Evolutionary conservation across 2,329 filamentous ascomycete genomes (phyloP).

Genomic region (Spiromastix sp.): DNA sequence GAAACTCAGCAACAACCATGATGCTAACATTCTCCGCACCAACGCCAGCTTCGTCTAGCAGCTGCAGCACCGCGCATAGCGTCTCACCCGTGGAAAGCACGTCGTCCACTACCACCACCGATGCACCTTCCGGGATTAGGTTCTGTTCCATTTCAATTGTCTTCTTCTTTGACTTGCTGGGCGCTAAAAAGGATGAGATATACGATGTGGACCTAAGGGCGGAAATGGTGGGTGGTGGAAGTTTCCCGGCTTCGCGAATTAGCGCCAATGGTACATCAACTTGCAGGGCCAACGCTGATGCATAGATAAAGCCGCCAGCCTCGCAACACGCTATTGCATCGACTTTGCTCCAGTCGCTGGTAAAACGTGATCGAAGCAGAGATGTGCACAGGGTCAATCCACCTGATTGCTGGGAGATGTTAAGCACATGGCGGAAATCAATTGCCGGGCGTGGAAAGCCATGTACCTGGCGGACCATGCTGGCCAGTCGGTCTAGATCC

Average conservation of each 20-base stretch:
- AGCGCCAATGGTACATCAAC: conserved; percentile 37
- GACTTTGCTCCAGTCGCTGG: conserved; percentile 38
- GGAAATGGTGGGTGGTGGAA: conserved; percentile 47
- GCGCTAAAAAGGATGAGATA: conserved; percentile 37
- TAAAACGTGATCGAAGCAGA: conserved; percentile 39
- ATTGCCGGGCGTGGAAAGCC: conserved; percentile 44
- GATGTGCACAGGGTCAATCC: conserved; percentile 43
- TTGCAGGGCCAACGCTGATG: conserved; percentile 37
- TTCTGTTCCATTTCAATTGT: conserved; percentile 42
- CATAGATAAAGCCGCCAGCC: conserved; percentile 47
- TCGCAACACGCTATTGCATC: conserved; percentile 44
- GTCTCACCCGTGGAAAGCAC: conserved; percentile 48
- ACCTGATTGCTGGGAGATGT: conserved; percentile 41
- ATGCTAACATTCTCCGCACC: conserved; percentile 32
- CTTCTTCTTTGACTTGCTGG: conserved; percentile 17
- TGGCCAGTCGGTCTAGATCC: conserved; percentile 36
- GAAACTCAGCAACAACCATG: conserved; percentile 50
- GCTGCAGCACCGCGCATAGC: conserved; percentile 41
- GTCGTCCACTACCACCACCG: conserved; percentile 51
- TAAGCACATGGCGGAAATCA: conserved; percentile 49
- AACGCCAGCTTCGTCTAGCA: conserved; percentile 38
- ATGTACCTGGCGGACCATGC: conserved; percentile 41
- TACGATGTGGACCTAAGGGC: conserved; percentile 40
- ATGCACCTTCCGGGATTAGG: conserved; percentile 28
- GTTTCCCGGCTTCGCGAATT: conserved; percentile 48